Evolutionary conservation across 2,329 filamentous ascomycete species (phyloP).

Genomic region (Bisporella sp.): DNA sequence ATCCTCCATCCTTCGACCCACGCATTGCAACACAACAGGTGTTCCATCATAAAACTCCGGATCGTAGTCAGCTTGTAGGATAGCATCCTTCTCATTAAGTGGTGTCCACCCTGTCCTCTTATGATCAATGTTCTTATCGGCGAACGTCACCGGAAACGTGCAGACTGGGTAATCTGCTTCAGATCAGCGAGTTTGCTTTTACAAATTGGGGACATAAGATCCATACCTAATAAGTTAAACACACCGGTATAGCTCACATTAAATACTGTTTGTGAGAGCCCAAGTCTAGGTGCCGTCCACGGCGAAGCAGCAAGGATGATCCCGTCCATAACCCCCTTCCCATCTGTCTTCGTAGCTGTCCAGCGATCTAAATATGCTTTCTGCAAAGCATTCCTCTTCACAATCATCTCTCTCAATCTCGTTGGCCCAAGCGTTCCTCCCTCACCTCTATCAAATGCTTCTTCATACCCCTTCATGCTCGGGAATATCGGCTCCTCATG

Average conservation of each 20-base stretch:
- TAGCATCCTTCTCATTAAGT: constrained; percentile 21
- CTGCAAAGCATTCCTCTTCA: constrained; percentile 26
- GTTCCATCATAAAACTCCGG: constrained; percentile 26
- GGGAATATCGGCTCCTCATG: constrained; percentile 23
- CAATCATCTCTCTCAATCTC: constrained; percentile 26
- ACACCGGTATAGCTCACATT: constrained; percentile 25
- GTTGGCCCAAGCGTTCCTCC: constrained; percentile 21
- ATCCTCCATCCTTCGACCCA: constrained; percentile 24
- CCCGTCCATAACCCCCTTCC: constrained; percentile 27
- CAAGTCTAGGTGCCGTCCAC: constrained; percentile 30
- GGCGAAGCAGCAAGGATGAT: constrained; percentile 27
- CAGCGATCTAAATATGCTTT: constrained; percentile 31
- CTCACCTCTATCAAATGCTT: constrained; percentile 20
- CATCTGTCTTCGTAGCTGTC: constrained; percentile 25
- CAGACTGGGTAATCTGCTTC: constrained; percentile 25
- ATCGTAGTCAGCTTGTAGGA: constrained; percentile 25
- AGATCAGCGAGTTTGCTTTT: constrained; percentile 7
- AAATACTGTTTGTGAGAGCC: constrained; percentile 21
- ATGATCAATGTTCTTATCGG: constrained; percentile 32
- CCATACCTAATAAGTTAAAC: constrained; percentile 25
- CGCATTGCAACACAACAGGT: constrained; percentile 23
- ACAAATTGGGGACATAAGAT: neutral
- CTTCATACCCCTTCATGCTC: constrained; percentile 25
- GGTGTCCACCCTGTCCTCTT: constrained; percentile 16
- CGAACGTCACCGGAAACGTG: constrained; percentile 37